These are phyloP conservation scores for Solanum medicagineum DNA, from an alignment of 257 asterid genomes.

Conservation along the genomic window DNA sequence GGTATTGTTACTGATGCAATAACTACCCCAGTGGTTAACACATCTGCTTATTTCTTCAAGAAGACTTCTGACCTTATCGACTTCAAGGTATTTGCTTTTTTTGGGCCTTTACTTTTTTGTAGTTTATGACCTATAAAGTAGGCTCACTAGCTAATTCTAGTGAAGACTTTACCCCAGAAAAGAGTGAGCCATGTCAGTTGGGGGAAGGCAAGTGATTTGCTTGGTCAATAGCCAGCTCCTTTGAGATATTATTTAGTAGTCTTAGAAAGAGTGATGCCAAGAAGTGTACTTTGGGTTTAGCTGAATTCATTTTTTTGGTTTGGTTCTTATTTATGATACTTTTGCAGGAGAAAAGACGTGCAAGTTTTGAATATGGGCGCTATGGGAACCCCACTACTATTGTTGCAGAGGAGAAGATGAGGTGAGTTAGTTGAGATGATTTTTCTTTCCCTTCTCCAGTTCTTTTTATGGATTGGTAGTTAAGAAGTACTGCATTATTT, in stretches of 20 bases:
- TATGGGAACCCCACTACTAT: slow-evolving; percentile 83
- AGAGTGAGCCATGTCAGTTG: not conserved
- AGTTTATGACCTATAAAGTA: not conserved
- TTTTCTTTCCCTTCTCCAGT: not conserved
- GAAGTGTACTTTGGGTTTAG: not conserved
- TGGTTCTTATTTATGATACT: not conserved
- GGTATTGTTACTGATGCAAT: slow-evolving; percentile 88
- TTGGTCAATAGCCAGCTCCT: not conserved
- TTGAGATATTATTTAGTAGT: not conserved
- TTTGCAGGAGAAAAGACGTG: slow-evolving; percentile 63
- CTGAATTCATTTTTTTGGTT: not conserved
- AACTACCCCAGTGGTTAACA: slow-evolving; percentile 84
- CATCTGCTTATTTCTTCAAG: slow-evolving; percentile 86
- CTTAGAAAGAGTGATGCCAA: not conserved
- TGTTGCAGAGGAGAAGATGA: slow-evolving; percentile 82
- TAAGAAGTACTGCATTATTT: not conserved
- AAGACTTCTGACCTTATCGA: slow-evolving; percentile 79
- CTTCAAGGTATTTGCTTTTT: slow-evolving; percentile 54
- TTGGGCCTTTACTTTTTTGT: not conserved
- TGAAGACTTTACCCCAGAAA: not conserved
- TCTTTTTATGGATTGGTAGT: not conserved
- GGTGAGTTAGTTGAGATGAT: slow-evolving; percentile 20
- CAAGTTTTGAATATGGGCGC: slow-evolving; percentile 86
- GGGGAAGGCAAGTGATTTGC: not conserved
- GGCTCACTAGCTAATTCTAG: not conserved